phyloP scores from a whole-genome alignment of 345 rosid genomes.

The Sisymbrium altissimum region DNA sequence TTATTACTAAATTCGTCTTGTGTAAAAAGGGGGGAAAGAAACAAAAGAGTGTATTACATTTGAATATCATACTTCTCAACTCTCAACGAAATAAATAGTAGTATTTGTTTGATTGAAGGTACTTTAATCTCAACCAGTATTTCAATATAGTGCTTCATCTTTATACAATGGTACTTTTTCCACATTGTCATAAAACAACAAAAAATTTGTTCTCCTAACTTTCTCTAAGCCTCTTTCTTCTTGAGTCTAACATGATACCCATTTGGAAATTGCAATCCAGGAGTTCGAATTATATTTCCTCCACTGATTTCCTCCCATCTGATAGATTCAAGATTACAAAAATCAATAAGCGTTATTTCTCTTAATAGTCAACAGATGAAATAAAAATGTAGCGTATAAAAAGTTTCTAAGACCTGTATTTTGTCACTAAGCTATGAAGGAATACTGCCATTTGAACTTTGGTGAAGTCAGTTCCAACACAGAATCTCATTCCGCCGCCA shows the following conservation, averaged over 20 bases:
- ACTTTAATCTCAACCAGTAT: not conserved
- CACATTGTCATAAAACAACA: not conserved
- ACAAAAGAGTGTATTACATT: conserved; percentile 20
- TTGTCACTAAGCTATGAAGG: conserved; percentile 77
- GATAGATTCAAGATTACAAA: conserved; percentile 2
- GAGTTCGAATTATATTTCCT: conserved; percentile 55
- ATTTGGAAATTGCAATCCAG: conserved; percentile 85
- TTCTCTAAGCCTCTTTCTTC: conserved; percentile 36
- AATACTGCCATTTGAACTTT: conserved; percentile 83
- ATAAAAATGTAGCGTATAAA: not conserved
- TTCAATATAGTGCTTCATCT: not conserved
- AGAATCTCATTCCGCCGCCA: conserved; percentile 92
- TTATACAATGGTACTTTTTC: not conserved
- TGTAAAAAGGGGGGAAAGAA: conserved; percentile 4
- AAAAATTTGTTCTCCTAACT: not conserved
- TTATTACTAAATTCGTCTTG: conserved; percentile 12
- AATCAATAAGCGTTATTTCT: conserved; percentile 20
- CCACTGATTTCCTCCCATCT: conserved; percentile 65
- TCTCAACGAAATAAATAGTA: not conserved
- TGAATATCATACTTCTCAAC: not conserved
- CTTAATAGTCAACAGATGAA: not conserved
- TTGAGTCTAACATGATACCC: conserved; percentile 60
- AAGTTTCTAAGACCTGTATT: conserved; percentile 50
- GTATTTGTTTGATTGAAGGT: not conserved
- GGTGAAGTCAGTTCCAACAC: conserved; percentile 87